A percentile compares a stretch with the other conserved stretches of the same genome.
Evolutionary conservation across 2,329 filamentous ascomycete genomes (phyloP).

Genomic region (Fonsecaea erecta): DNA sequence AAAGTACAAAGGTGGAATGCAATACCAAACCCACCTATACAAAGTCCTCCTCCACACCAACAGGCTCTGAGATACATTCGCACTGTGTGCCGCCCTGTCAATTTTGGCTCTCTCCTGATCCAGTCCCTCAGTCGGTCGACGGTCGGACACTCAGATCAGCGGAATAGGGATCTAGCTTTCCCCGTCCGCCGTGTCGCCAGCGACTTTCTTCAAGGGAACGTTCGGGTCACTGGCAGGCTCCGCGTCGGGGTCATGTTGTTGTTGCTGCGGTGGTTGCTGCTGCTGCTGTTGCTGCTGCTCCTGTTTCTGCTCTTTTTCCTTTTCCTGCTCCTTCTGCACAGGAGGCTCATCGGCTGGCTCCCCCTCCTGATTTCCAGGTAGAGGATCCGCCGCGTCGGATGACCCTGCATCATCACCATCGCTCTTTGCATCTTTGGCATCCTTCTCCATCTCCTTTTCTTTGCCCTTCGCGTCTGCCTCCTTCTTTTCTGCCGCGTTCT

Average conservation of each 20-base stretch:
- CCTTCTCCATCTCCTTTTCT: constrained; percentile 14
- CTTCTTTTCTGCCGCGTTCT: neutral
- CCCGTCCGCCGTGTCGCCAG: constrained; percentile 7
- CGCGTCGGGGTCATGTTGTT: constrained; percentile 21
- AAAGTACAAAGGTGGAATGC: neutral
- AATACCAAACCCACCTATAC: neutral
- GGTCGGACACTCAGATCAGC: neutral
- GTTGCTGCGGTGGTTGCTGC: neutral
- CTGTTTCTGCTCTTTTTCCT: neutral
- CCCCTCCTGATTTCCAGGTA: neutral
- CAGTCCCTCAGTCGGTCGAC: neutral
- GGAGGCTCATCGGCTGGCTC: neutral
- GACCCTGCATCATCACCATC: constrained; percentile 4
- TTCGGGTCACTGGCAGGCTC: constrained; percentile 26
- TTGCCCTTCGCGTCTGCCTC: constrained; percentile 12
- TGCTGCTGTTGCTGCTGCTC: neutral
- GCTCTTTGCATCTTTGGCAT: constrained; percentile 2
- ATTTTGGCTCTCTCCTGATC: neutral
- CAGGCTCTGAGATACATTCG: neutral
- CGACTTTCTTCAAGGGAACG: constrained; percentile 26
- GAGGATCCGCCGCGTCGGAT: neutral
- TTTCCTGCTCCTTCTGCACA: neutral
- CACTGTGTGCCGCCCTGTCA: neutral
- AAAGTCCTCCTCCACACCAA: neutral
- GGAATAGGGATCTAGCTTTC: neutral